Evolutionary conservation across 2,329 filamentous ascomycete species (phyloP), one percentile per base, ranked within the genome.

Genomic region (Colletotrichum lindemuthianum): DNA sequence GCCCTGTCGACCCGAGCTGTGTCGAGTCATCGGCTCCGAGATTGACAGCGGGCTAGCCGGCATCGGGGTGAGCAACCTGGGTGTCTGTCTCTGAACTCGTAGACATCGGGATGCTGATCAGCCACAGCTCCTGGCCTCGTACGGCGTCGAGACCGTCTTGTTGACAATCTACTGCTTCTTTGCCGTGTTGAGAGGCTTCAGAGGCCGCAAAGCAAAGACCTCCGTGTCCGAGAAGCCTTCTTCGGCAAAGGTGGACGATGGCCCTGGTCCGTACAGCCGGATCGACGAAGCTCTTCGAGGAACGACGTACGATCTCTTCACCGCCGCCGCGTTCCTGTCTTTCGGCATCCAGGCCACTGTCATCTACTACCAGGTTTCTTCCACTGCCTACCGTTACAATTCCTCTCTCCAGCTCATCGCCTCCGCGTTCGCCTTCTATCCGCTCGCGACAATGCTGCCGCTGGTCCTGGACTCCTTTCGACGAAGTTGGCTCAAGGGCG

Each of bases 271-370:
- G 12, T 13, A 48, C 13, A 2, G 34, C n/a, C 60, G 56, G 4
- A 4, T 47, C 37, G 6, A 34, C 16, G 48, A 61, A 12, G 61
- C 56, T 7, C 44, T 61, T 3, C 33, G 34, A 32, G 52, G 56
- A 24, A 67, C 51, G 3, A 40, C 37, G 6, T 60, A 61, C n/a
- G 55, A 60, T 9, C 16, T 67, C 9, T 65, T 67, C 33, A 44
- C 9, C 11, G 52, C 52, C 4, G 65, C 65, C 24, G 48, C 61
- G 5, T 56, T 47, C 40, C 40, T 67, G 1, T 53, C 51, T 48
- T 43, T 67, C 9, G 61, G 36, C 1, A 51, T 61, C 7, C 47
- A 58, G 15, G 44, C 57, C 34, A 50, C 48, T 8, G 41, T 54
- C 12, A 57, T 67, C 34, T 57, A 58, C 15, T 36, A 8, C 16